Evolutionary conservation across 169 alveolate species (phyloP).

Genomic region (Toxoplasma gondii): DNA sequence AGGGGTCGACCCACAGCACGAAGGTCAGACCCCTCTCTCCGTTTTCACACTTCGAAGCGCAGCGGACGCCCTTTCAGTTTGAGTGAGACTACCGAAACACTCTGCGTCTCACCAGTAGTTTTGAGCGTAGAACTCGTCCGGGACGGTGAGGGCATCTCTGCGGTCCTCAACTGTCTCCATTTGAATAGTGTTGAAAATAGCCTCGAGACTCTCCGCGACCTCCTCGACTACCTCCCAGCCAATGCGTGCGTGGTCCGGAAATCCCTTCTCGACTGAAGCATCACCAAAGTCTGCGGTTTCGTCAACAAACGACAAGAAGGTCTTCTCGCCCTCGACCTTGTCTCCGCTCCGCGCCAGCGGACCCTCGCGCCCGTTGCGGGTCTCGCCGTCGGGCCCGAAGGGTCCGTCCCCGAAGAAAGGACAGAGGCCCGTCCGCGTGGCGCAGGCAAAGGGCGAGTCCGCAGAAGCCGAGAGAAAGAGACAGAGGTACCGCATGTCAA

Average conservation of each 20-base stretch:
- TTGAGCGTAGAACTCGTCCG: slow-evolving; percentile 3
- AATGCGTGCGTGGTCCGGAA: background rate
- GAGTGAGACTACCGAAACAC: background rate
- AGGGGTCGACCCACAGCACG: too few species aligned
- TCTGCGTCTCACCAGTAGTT: background rate
- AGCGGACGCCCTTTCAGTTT: too few species aligned
- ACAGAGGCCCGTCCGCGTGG: background rate
- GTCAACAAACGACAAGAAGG: background rate
- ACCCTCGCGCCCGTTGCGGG: background rate
- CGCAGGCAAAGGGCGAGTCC: background rate
- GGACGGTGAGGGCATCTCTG: background rate
- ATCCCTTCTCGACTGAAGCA: background rate
- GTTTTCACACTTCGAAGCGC: too few species aligned
- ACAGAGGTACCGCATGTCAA: slow-evolving; percentile 25
- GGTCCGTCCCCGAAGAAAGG: background rate
- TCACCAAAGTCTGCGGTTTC: background rate
- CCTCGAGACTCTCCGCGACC: background rate
- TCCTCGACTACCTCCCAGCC: slow-evolving; percentile 15
- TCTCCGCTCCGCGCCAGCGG: background rate
- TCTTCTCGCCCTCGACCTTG: background rate
- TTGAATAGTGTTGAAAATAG: slow-evolving; percentile 2
- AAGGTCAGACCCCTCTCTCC: too few species aligned
- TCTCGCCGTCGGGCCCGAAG: too few species aligned
- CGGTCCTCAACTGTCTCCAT: slow-evolving; percentile 24
- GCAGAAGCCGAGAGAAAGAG: slow-evolving; percentile 7